Percentiles rank a stretch among this genome's conserved stretches.
Conservation (phyloP, 2,329 filamentous ascomycete genomes). For the Epichloe gansuensis region DNA sequence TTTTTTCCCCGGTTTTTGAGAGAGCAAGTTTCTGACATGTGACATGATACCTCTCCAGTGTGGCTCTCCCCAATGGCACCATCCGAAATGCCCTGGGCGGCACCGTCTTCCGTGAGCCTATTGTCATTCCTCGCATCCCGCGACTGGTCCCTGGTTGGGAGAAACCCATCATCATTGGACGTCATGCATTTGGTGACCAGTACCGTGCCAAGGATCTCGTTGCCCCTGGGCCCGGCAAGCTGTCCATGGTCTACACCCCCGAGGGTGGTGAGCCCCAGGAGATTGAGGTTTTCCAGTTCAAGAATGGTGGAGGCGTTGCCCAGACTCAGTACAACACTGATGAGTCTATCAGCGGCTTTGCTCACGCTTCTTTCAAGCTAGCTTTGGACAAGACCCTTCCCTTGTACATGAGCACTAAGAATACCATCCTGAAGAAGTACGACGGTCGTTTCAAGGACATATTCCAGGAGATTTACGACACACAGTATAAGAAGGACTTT, state of each 20-base stretch:
- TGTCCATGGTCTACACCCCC: conserved; percentile 92
- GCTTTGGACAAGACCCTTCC: conserved; percentile 77
- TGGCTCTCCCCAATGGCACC: conserved; percentile 97
- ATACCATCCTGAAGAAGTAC: conserved; percentile 98
- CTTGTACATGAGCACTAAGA: conserved; percentile 99
- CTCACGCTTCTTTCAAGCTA: conserved; percentile 93
- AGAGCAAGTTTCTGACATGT: neutral
- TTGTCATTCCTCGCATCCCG: conserved; percentile 87
- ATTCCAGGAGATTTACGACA: conserved; percentile 94
- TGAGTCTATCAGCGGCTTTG: conserved; percentile 89
- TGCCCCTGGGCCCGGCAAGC: conserved; percentile 68
- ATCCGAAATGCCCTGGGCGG: conserved; percentile 68
- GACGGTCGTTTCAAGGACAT: conserved; percentile 99
- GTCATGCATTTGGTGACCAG: conserved; percentile 97
- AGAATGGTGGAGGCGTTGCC: conserved; percentile 72
- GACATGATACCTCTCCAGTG: conserved; percentile 46
- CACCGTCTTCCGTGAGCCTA: conserved; percentile 98
- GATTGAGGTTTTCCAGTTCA: conserved; percentile 85
- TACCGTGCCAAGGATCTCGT: conserved; percentile 94
- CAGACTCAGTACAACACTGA: conserved; percentile 98
- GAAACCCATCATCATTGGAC: conserved; percentile 97
- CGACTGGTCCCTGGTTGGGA: conserved; percentile 95
- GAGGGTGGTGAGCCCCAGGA: conserved; percentile 68
- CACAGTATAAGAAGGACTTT: conserved; percentile 75
- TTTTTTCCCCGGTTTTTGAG: neutral